Conservation (phyloP, 2,329 filamentous ascomycete species). For the Calycina marina region DNA sequence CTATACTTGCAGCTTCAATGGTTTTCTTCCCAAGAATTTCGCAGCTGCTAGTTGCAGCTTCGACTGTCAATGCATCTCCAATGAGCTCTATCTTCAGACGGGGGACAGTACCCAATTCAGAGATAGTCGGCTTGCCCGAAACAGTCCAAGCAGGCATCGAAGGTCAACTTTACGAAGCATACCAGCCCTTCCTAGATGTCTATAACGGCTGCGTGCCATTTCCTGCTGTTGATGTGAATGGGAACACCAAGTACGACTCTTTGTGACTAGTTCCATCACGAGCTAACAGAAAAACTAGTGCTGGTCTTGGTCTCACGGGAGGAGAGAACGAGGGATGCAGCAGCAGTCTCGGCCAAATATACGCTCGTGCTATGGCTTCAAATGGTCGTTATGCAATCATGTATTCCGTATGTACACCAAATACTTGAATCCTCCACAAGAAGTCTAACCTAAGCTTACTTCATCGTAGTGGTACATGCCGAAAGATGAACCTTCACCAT, state of each 20-base stretch:
- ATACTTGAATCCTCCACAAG: constrained; percentile 23
- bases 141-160: constrained; percentile 32
- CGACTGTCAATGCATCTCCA: background rate
- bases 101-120: constrained; percentile 29
- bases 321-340: constrained; percentile 25
- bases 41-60: background rate
- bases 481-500: constrained; percentile 27
- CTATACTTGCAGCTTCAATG: too few species aligned
- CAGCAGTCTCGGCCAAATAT: constrained; percentile 34
- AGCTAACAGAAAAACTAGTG: too few species aligned
- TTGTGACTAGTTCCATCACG: too few species aligned
- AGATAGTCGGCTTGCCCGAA: constrained; percentile 37
- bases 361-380: constrained; percentile 29
- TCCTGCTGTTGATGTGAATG: constrained; percentile 41
- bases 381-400: constrained; percentile 32
- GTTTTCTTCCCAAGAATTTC: background rate
- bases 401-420: constrained; percentile 33
- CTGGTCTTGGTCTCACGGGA: constrained; percentile 24
- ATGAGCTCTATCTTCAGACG: constrained; percentile 16
- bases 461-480: constrained; percentile 35
- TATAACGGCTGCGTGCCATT: constrained; percentile 48
- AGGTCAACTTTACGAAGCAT: constrained; percentile 36
- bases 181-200: constrained; percentile 40
- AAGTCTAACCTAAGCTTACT: background rate
- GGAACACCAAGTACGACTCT: constrained; percentile 37